Conservation (phyloP, 768 basidiomycete genomes). For the Suillus occidentalis region DNA sequence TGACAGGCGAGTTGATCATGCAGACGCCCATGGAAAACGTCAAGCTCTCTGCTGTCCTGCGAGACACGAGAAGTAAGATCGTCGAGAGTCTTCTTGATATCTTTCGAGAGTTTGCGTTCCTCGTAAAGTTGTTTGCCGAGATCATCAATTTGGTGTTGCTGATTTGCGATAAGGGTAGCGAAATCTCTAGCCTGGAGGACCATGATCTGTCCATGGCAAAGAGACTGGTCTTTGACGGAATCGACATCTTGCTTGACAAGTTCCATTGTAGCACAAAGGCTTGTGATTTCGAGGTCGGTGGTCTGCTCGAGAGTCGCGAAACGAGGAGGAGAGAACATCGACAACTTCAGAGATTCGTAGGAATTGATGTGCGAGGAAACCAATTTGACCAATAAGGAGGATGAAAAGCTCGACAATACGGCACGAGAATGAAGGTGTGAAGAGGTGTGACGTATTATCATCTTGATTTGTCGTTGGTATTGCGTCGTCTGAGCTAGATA, state of each 20-base stretch:
- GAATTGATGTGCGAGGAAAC: background rate
- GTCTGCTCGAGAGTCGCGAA: background rate
- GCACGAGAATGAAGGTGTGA: background rate
- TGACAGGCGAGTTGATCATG: background rate
- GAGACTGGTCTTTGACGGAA: background rate
- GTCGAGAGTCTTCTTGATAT: background rate
- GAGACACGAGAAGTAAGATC: background rate
- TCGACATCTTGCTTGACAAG: background rate
- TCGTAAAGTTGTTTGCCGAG: background rate
- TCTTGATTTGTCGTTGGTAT: background rate
- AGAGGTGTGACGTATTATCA: background rate
- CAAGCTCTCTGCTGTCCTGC: background rate
- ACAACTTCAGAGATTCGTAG: background rate
- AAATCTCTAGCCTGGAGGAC: background rate
- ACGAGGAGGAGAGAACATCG: background rate
- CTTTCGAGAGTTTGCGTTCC: background rate
- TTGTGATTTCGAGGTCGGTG: background rate
- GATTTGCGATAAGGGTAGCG: background rate
- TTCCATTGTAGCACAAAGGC: background rate
- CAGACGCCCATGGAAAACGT: background rate
- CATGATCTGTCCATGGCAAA: background rate
- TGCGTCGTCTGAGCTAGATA: background rate
- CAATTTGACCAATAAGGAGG: background rate
- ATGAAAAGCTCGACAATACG: background rate
- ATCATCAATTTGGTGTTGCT: background rate